phyloP scores from a whole-genome alignment of 768 basidiomycete species.

The Thelephora ganbajun region DNA sequence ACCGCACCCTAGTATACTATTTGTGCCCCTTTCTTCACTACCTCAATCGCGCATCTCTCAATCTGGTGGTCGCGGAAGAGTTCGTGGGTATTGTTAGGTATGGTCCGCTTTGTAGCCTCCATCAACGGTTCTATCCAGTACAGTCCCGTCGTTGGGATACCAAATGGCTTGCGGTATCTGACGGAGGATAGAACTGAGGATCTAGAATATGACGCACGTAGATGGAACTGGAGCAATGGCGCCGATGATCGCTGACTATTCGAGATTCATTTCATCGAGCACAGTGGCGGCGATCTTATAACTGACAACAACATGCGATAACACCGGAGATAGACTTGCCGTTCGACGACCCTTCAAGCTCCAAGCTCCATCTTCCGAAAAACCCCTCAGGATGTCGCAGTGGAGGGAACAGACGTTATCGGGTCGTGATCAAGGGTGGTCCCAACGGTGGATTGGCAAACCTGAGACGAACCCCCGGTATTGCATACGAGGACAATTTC shows the following conservation, averaged over 20 bases:
- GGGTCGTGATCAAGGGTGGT: background rate
- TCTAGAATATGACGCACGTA: background rate
- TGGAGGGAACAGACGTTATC: background rate
- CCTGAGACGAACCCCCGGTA: background rate
- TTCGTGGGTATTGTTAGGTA: background rate
- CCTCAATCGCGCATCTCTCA: background rate
- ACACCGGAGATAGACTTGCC: background rate
- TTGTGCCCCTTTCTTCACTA: background rate
- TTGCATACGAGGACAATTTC: background rate
- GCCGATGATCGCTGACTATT: background rate
- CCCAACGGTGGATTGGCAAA: background rate
- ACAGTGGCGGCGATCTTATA: no score
- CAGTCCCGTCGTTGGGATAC: background rate
- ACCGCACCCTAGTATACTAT: background rate
- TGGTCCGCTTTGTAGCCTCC: background rate
- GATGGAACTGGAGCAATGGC: background rate
- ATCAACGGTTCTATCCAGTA: background rate
- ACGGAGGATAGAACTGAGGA: background rate
- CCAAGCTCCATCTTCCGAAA: background rate
- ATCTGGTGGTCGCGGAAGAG: background rate
- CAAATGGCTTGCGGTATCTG: background rate
- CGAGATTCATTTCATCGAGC: background rate
- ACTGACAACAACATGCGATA: background rate
- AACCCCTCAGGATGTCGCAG: background rate
- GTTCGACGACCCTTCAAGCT: background rate